Base-by-base conservation (phyloP, 805 yeast species). In the Yarrowia divulgata region DNA sequence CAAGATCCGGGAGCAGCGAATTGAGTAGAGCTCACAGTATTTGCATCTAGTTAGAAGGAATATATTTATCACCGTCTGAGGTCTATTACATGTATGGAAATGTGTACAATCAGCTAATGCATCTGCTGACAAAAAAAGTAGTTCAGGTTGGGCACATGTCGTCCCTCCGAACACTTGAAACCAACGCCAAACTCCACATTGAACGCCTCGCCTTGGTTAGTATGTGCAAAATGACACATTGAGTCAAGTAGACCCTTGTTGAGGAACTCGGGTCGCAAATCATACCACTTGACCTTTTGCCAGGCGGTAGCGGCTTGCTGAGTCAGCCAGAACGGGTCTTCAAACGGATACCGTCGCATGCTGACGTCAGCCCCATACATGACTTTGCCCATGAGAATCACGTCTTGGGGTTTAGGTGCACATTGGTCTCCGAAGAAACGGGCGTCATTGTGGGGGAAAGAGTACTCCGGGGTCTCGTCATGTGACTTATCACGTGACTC, bases 211-310 rank as follows among this genome's bases (percentile, higher is more conserved):
- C 66, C 66, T 9, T 60, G 50, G 1, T 19, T 60, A 8, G 66
- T 60, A 13, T 60, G 66, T 6, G 66, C 66, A 19, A 60, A 60
- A 34, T 60, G 66, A 8, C 66, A 60, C 66, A 60, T 60, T 7
- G 66, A 32, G 8, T 60, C 66, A 3, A 45, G 23, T 14, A 60
- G 32, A 7, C 52, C 52, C 18, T 34, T 32, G 16, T 43, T 16
- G 18, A 43, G 19, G 5, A 45, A 34, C 19, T 32, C 32, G 0
- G 52, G 52, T 0, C 32, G 29, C 14, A 14, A 6, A 34, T 60
- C 66, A 18, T 18, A 60, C 42, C 42, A 60, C 52, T 60, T 60
- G 19, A 60, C 66, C 46, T 42, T 43, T 14, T 60, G 42, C 66
- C 66, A 60, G n/a, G 66, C 66, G 2, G 52, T 32, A 32, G 50